Evolutionary conservation across 352 stramenopile genomes (phyloP), one percentile per base, ranked within the genome.

Genomic region (Paralagenidium karlingii): DNA sequence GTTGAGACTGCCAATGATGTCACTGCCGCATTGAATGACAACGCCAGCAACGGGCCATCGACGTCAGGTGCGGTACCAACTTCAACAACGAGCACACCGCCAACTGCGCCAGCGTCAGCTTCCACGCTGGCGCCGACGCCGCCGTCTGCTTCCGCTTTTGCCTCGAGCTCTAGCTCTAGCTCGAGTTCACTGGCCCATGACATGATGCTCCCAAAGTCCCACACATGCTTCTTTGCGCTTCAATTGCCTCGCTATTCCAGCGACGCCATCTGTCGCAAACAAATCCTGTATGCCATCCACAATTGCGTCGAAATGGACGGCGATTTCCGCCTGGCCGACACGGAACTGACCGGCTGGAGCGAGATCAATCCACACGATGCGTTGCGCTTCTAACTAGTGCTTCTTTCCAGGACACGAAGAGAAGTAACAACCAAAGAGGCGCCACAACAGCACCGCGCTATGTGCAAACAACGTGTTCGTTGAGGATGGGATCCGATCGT

Each of bases 251-350:
- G 68, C 19, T 89, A 92, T 45, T 88, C 75, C 8, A 84, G 20
- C 12, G 71, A 88, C 45, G 76, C 75, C 19, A 60, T 89, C 29
- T 86, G 70, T 39, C 52, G 49, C 3, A 63, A 68, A 28, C 60
- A 79, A 39, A 21, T 92, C 18, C 43, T 85, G n/a, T 92, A 89
- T 38, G 78, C 76, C 1, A 67, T 92, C 11, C 71, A 73, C 49
- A 92, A 92, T 45, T 92, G 78, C 32, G 55, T 88, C 10, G 78
- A 92, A 51, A 92, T 92, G 73, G 78, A 89, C 42, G 78, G 75
- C n/a, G 78, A 92, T 49, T 91, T 91, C 40, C 71, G 78, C 10
- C 59, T 89, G 3, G 76, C 75, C 8, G 78, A 88, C 54, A 79
- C 68, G 15, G 77, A 91, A 49, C 83, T 82, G 63, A 82, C 56